Percentiles rank a stretch among this genome's conserved stretches.
Evolutionary conservation across 1,284 basidiomycete species (phyloP).

Genomic region (Ceratobasidium sp.): DNA sequence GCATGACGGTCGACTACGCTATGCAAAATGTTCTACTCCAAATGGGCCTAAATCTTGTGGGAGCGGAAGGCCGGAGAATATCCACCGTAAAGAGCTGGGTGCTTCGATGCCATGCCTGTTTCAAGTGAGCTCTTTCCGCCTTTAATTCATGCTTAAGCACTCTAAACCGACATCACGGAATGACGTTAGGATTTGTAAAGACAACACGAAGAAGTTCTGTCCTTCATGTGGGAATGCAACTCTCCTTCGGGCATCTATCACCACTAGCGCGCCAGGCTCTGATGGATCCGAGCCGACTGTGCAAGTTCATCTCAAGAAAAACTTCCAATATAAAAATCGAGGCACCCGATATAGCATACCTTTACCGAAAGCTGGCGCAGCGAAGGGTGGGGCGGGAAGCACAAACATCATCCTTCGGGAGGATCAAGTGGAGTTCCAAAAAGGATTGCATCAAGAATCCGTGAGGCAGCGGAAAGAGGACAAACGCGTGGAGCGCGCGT

Average conservation of each 20-base stretch:
- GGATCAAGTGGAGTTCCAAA: constrained; percentile 87
- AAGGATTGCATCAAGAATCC: constrained; percentile 80
- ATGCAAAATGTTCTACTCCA: constrained; percentile 98
- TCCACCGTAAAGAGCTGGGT: constrained; percentile 96
- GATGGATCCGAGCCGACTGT: constrained; percentile 69
- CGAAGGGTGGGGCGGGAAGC: constrained; percentile 82
- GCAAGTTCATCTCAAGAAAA: constrained; percentile 90
- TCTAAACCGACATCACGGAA: constrained; percentile 22
- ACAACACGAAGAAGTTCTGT: constrained; percentile 94
- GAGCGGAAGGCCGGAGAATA: constrained; percentile 90
- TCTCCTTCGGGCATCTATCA: constrained; percentile 90
- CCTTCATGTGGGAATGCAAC: constrained; percentile 96
- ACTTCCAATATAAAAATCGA: constrained; percentile 93
- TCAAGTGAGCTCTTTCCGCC: constrained; percentile 79
- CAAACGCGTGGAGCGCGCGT: constrained; percentile 72
- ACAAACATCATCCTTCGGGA: constrained; percentile 83
- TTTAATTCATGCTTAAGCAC: neutral
- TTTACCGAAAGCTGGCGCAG: constrained; percentile 86
- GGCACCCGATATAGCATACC: constrained; percentile 96
- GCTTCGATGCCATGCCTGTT: constrained; percentile 96
- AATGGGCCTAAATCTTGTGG: constrained; percentile 93
- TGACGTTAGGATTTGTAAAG: constrained; percentile 88
- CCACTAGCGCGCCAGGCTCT: constrained; percentile 73
- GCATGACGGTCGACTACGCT: constrained; percentile 98
- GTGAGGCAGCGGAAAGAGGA: constrained; percentile 81